Conservation (phyloP, 345 rosid species). For the Geranium rotundifolium region DNA sequence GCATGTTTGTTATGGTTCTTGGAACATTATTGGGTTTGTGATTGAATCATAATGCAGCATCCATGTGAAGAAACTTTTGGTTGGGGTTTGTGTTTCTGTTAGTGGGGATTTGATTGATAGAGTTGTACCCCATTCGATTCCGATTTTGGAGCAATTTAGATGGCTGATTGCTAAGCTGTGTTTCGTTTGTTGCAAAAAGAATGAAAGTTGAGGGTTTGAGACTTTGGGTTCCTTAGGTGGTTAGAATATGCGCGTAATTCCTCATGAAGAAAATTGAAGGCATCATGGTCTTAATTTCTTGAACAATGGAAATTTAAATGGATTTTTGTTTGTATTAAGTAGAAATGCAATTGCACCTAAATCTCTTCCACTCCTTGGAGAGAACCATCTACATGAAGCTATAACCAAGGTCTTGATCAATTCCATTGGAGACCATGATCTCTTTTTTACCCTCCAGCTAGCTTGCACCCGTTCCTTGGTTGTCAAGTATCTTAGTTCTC, state of each 20-base stretch:
- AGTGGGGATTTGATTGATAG: not conserved
- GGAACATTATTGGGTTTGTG: not conserved
- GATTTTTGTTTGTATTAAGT: too few species aligned
- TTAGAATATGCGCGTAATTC: not conserved
- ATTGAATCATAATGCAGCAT: not conserved
- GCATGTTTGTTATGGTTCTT: not conserved
- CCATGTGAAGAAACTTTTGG: not conserved
- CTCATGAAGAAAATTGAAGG: too few species aligned
- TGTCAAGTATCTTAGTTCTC: too few species aligned
- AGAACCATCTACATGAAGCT: too few species aligned
- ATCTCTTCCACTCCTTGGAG: too few species aligned
- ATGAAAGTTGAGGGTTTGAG: not conserved
- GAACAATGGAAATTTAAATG: too few species aligned
- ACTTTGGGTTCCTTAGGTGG: not conserved
- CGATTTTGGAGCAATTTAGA: not conserved
- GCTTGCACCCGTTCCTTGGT: too few species aligned
- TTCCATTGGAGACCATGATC: too few species aligned
- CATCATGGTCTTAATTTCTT: too few species aligned
- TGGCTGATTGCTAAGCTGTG: not conserved
- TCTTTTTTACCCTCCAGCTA: too few species aligned
- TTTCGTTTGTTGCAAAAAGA: not conserved
- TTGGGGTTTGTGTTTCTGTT: not conserved
- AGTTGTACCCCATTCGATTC: not conserved
- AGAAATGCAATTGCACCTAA: too few species aligned
- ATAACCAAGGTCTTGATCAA: too few species aligned